Evolutionary conservation across 805 yeast species (phyloP), one percentile per base, ranked within the genome.

Genomic region (Kodamaea fukazawae): DNA sequence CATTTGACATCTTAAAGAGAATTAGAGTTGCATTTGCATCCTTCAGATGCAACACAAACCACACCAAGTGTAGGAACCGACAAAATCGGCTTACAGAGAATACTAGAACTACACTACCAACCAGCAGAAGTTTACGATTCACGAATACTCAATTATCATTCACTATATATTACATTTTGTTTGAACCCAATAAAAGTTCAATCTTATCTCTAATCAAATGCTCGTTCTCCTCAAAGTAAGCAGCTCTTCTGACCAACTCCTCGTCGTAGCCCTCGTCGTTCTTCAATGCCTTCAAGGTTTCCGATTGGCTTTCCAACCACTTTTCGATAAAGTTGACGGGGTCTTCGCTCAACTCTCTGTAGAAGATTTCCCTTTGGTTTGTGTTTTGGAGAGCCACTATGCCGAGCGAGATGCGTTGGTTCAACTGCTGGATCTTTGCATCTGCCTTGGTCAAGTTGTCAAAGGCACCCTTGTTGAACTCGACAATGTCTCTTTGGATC

Each of bases 251-350:
- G 4, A 88, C 96, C 14, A 78, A 71, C 57, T 90, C 97, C 64
- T 91, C 97, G 56, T 81, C 82, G 62, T 81, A 85, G 7, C 90
- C 91, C 51, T 86, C 93, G 48, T 93, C 98, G 48, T 96, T 89
- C 44, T 88, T 77, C 47, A 93, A 71, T 10, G 91, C 85, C 63
- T 85, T 89, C 54, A 93, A 72, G 34, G 91, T 86, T 44, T 88
- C 86, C 11, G 88, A 72, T 60, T 93, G 95, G 32, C 88, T 82
- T 32, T 81, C 83, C 45, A 81, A 70, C 76, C 96, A 86, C 37
- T 78, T 73, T 40, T 81, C 71, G 49, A 93, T 65, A 51, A 88
- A 86, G 16, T 73, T 73, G 3, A 81, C 83, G 0, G 99, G 98
- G 54, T 90, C 80, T 33, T 82, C 73, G 29, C 86, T 71, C 44